These are phyloP conservation scores for Datisca glomerata DNA, from an alignment of 306 rosid genomes.

Conservation along the genomic window DNA sequence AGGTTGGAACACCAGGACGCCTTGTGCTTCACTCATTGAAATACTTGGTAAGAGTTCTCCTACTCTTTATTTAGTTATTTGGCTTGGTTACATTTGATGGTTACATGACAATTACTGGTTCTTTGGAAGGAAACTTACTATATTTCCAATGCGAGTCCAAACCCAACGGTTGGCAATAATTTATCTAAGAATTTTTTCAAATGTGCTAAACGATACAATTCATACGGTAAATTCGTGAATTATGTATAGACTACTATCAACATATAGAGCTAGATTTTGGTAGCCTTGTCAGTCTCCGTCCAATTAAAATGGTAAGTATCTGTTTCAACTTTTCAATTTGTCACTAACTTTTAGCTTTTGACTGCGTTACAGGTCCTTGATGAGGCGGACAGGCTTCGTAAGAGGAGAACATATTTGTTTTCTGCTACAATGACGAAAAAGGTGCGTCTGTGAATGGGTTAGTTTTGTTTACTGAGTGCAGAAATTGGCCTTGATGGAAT, in stretches of 20 bases:
- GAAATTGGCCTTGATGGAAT: too few species aligned
- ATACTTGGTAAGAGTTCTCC: slow-evolving; percentile 40
- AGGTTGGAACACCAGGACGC: slow-evolving; percentile 95
- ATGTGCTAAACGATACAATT: not conserved
- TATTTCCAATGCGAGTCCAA: too few species aligned
- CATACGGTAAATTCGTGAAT: not conserved
- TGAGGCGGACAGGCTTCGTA: slow-evolving; percentile 87
- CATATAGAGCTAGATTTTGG: not conserved
- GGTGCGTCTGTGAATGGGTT: slow-evolving; percentile 21
- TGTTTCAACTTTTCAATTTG: not conserved
- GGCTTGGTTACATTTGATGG: not conserved
- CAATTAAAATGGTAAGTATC: too few species aligned
- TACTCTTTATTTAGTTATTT: not conserved
- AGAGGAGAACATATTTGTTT: slow-evolving; percentile 80
- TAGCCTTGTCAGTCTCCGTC: not conserved
- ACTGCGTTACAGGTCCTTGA: slow-evolving; percentile 56
- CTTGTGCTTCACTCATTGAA: slow-evolving; percentile 48
- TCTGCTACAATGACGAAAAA: slow-evolving; percentile 96
- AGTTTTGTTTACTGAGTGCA: not conserved
- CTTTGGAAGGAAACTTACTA: too few species aligned
- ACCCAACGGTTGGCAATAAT: too few species aligned
- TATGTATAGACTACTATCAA: not conserved
- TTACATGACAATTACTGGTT: not conserved
- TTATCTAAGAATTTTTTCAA: not conserved
- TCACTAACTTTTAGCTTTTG: not conserved